Base-by-base conservation (phyloP, 352 stramenopile species). In the Phytophthora agathidicida region DNA sequence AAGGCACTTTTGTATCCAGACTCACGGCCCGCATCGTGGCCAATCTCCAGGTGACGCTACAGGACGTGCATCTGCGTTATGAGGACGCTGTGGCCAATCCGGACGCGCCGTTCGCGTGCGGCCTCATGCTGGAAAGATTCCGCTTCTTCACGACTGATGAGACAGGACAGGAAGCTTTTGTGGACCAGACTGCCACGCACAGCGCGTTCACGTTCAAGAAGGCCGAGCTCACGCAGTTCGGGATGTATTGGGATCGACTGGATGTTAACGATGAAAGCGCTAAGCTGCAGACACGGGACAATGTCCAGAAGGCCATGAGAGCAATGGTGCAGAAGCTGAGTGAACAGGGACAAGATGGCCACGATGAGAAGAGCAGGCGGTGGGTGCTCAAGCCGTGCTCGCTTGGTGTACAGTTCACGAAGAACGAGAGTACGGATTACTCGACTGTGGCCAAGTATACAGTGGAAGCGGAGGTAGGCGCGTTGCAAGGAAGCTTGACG, bases 351-450 rank as follows among this genome's bases (percentile, higher is more conserved):
- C n/a, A 55, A 38, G 36, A 54, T 5, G 36, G 31, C 23, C 19
- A 33, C 9, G 39, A 30, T 20, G 26, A 43, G 9, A 49, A 39
- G 31, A 35, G 24, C 5, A 54, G 61, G 9, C 42, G 70, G 26
- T 91, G 82, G 82, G 49, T 89, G 24, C 36, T 91, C 22, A 64
- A 52, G 10, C 82, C 82, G 7, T 85, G 69, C 31, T 80, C 75
- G 1, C 20, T 93, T 3, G 68, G 32, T 2, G 81, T 90, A 23
- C 80, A 86, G 9, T 44, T 93, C 14, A 92, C 82, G 23, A 92
- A 93, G 67, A 94, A 93, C 49, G 85, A 94, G 54, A 91, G 76
- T 27, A 51, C 70, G 4, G 73, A 91, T 39, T 94, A 89, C 50
- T 77, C 75, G 17, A 56, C 67, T 7, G 77, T 71, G 5, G 79